Evolutionary conservation across 1,139 yeast genomes (phyloP).

Genomic region (Geotrichum bryndzae): DNA sequence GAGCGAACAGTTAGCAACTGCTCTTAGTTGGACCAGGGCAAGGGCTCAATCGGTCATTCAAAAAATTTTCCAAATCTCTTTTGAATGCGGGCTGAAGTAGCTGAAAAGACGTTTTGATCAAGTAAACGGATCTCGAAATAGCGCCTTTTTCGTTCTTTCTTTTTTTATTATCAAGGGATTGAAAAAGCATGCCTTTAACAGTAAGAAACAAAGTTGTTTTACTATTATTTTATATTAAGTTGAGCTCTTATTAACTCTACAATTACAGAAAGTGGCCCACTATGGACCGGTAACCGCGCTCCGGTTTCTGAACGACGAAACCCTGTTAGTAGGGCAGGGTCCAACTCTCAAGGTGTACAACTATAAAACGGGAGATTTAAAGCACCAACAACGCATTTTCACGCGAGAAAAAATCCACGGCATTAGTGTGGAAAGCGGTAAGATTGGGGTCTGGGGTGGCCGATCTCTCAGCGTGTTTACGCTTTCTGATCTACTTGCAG

Average conservation of each 20-base stretch:
- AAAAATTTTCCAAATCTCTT: not conserved
- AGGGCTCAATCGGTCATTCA: not conserved
- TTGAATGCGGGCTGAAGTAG: not conserved
- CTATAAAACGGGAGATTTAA: constrained; percentile 38
- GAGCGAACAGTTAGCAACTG: no score
- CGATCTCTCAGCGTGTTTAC: constrained; percentile 48
- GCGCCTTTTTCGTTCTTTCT: not conserved
- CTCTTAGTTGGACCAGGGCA: not conserved
- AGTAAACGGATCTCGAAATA: not conserved
- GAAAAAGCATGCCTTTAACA: not conserved
- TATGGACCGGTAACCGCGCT: constrained; percentile 74
- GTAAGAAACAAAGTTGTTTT: not conserved
- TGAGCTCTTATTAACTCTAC: not conserved
- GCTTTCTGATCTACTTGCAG: constrained; percentile 16
- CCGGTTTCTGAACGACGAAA: constrained; percentile 37
- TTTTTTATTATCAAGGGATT: not conserved
- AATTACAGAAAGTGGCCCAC: constrained; percentile 34
- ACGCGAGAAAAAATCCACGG: constrained; percentile 74
- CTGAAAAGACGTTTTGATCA: not conserved
- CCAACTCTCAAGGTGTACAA: constrained; percentile 55
- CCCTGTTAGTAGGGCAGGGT: constrained; percentile 68
- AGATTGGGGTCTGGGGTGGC: constrained; percentile 61
- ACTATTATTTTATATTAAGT: not conserved
- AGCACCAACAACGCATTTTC: constrained; percentile 48
- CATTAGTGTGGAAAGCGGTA: constrained; percentile 40